Evolutionary conservation across 352 stramenopile genomes (phyloP).

Genomic region (Phytophthora megakarya): DNA sequence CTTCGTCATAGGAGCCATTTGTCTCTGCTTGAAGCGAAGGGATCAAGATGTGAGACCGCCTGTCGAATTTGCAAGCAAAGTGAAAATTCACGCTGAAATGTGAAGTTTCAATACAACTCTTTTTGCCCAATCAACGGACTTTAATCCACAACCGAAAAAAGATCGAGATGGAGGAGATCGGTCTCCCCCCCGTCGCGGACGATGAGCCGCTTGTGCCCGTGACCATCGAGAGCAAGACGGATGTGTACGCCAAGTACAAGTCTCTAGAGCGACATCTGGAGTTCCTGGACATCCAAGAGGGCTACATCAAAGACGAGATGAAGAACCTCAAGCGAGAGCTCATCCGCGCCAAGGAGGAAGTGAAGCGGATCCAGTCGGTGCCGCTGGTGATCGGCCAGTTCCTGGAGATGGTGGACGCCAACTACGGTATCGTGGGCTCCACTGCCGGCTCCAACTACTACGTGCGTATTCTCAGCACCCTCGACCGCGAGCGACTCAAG

Average conservation of each 20-base stretch:
- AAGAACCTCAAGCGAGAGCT: slow-evolving; percentile 99
- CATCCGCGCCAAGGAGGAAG: slow-evolving; percentile 98
- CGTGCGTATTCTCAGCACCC: slow-evolving; percentile 97
- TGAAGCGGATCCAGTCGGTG: slow-evolving; percentile 99
- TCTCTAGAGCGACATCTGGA: slow-evolving; percentile 80
- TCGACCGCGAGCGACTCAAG: slow-evolving; percentile 99
- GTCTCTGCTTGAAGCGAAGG: slow-evolving; percentile 73
- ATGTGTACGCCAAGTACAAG: slow-evolving; percentile 84
- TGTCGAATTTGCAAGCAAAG: slow-evolving; percentile 61
- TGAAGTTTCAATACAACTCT: slow-evolving; percentile 14
- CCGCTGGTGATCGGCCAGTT: slow-evolving; percentile 99
- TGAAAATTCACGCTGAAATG: slow-evolving; percentile 50
- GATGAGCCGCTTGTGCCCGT: slow-evolving; percentile 63
- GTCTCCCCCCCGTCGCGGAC: slow-evolving; percentile 43
- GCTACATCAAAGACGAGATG: slow-evolving; percentile 99
- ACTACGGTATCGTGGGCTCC: slow-evolving; percentile 98
- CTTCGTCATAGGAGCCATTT: slow-evolving; percentile 57
- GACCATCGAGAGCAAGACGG: slow-evolving; percentile 64
- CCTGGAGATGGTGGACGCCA: slow-evolving; percentile 99
- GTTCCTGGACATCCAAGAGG: slow-evolving; percentile 92
- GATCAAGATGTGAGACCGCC: slow-evolving; percentile 71
- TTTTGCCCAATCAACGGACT: too few species aligned
- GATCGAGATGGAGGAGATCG: slow-evolving; percentile 71
- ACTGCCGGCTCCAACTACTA: slow-evolving; percentile 99
- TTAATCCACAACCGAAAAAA: too few species aligned